These are phyloP conservation scores for Pseudodiploospora longispora DNA, from an alignment of 2,329 filamentous ascomycete genomes.

Conservation along the genomic window DNA sequence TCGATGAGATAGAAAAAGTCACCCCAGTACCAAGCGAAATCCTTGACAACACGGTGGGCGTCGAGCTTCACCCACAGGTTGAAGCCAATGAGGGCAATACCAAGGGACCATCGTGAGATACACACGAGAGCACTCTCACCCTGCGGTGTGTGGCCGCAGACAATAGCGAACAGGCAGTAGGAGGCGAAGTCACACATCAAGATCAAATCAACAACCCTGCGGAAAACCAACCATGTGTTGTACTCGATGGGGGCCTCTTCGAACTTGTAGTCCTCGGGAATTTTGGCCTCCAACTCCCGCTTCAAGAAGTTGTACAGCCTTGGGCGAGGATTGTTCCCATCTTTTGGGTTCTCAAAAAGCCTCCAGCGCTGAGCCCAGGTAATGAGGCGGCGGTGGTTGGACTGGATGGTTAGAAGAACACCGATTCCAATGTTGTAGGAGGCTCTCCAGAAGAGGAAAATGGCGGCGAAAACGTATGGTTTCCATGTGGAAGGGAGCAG, in stretches of 20 bases:
- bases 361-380: slow-evolving; percentile 79
- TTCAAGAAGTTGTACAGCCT: slow-evolving; percentile 79
- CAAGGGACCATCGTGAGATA: slow-evolving; percentile 66
- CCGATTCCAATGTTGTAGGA: slow-evolving; percentile 94
- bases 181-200: slow-evolving; percentile 98
- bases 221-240: slow-evolving; percentile 97
- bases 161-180: slow-evolving; percentile 91
- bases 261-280: slow-evolving; percentile 87
- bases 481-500: slow-evolving; percentile 60
- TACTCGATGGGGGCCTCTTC: slow-evolving; percentile 92
- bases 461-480: slow-evolving; percentile 67
- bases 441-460: slow-evolving; percentile 88
- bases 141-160: slow-evolving; percentile 68
- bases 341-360: slow-evolving; percentile 76
- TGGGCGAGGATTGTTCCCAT: slow-evolving; percentile 75
- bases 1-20: slow-evolving; percentile 99
- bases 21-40: slow-evolving; percentile 99
- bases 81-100: slow-evolving; percentile 75
- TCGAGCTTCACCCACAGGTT: slow-evolving; percentile 99
- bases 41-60: slow-evolving; percentile 94
- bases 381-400: slow-evolving; percentile 76
- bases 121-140: slow-evolving; percentile 65
- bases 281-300: slow-evolving; percentile 87
- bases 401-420: slow-evolving; percentile 80
- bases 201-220: slow-evolving; percentile 90